These are phyloP conservation scores for Curvularia hawaiiensis DNA, from an alignment of 2,329 filamentous ascomycete genomes.

Conservation along the genomic window DNA sequence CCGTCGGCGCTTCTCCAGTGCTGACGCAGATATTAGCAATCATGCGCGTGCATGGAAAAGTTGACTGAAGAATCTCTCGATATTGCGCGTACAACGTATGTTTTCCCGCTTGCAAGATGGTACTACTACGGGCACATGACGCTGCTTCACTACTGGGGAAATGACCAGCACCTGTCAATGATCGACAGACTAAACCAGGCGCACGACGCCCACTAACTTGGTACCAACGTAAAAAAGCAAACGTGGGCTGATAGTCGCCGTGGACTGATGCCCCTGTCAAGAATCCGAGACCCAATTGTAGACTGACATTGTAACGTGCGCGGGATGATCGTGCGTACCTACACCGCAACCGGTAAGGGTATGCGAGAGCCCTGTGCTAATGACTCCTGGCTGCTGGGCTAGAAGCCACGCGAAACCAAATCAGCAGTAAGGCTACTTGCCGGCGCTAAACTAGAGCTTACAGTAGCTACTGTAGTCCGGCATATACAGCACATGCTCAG, in stretches of 20 bases:
- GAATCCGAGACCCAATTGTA: conserved; percentile 1
- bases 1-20: background rate
- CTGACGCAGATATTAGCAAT: background rate
- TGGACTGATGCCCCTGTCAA: background rate
- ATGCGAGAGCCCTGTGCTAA: background rate
- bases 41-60: background rate
- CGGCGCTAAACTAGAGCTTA: background rate
- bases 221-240: conserved; percentile 8
- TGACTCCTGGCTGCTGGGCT: background rate
- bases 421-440: background rate
- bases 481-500: conserved; percentile 1
- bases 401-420: conserved; percentile 1
- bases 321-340: conserved; percentile 1
- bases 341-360: conserved; percentile 3
- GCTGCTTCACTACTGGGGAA: background rate
- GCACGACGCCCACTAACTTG: conserved; percentile 1
- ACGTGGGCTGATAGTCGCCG: background rate
- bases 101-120: background rate
- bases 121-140: background rate
- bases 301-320: conserved; percentile 6
- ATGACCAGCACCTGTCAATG: background rate
- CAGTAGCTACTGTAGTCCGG: background rate
- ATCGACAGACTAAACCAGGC: conserved; percentile 6
- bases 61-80: background rate
- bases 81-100: background rate